These are phyloP conservation scores for Postia placenta DNA, from an alignment of 768 basidiomycete genomes.

Conservation along the genomic window DNA sequence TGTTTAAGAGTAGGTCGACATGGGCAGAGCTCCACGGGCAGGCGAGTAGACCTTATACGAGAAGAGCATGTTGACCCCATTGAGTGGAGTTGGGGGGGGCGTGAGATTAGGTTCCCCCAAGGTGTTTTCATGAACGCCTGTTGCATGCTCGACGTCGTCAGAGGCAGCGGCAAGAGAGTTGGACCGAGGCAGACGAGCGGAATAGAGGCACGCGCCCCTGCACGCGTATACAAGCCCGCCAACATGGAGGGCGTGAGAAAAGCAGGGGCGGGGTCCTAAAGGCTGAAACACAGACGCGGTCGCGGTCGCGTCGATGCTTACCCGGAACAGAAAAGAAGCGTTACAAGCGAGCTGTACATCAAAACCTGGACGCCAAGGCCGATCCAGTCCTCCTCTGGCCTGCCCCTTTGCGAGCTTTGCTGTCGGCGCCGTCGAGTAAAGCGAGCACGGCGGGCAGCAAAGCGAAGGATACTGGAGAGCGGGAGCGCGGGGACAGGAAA, in stretches of 20 bases:
- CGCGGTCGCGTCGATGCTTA: conserved; percentile 15
- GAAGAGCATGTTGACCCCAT: neutral
- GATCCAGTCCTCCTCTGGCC: neutral
- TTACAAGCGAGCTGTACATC: conserved; percentile 9
- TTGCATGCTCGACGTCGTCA: neutral
- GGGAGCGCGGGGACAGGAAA: neutral
- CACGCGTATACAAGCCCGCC: neutral
- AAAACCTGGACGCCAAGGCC: conserved; percentile 10
- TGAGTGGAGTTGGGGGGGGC: neutral
- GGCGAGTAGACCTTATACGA: neutral
- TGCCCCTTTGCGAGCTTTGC: neutral
- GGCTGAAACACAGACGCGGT: conserved; percentile 16
- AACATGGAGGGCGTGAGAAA: conserved; percentile 7
- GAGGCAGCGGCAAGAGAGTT: neutral
- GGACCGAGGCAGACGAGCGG: no score
- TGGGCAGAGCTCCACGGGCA: neutral
- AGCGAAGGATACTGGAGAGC: neutral
- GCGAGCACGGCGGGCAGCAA: neutral
- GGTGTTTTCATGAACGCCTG: neutral
- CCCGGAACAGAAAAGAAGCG: conserved; percentile 14
- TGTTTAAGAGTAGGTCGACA: no score
- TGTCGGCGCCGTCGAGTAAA: neutral
- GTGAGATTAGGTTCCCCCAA: no score
- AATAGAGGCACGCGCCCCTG: no score
- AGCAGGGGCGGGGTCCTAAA: conserved; percentile 4